Evolutionary conservation across 2,329 filamentous ascomycete species (phyloP), one percentile per base, ranked within the genome.

Genomic region (Fusarium sp.): DNA sequence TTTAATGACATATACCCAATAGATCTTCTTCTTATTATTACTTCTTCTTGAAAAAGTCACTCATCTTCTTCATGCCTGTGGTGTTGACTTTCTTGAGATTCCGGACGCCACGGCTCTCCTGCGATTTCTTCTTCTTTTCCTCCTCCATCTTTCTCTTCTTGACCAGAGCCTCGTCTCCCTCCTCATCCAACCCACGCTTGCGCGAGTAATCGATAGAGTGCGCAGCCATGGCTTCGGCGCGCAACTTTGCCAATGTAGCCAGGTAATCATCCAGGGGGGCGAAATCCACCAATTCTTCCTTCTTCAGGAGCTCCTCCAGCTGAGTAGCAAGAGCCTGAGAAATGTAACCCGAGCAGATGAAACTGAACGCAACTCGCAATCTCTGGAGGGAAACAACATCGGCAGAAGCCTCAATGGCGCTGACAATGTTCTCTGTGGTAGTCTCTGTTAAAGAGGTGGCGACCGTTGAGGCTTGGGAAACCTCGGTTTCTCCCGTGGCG

Each of bases 41-140:
- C 67, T 87, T 88, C 82, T 95, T 97, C 65, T 89, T 89, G 80
- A 99, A 99, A 82, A 99, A 99, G 67, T 91, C 88, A 78, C 93
- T 97, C 88, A 99, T 88, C 84, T 98, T 99, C 87, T 92, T 96
- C 96, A 99, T 99, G 3, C 96, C 96, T 24, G 83, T 89, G 0
- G 92, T 95, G 81, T 98, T 92, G 50, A 95, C 95, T 83, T 98
- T 99, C 79, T 92, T 92, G 76, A 99, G 79, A 50, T 95, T 88
- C 77, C 90, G 91, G 2, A 98, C 89, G 1, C 89, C 95, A 29
- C 90, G 86, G 68, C 92, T 96, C 81, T 93, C 88, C 25, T 84
- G 85, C 5, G 88, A 89, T 82, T 97, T 95, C 79, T 89, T 91
- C 82, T 91, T 92, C 63, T 97, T 95, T 63, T 97, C 95, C 67